These are phyloP conservation scores for Parathielavia hyrcaniae DNA, from an alignment of 495 filamentous ascomycete genomes.

Conservation along the genomic window DNA sequence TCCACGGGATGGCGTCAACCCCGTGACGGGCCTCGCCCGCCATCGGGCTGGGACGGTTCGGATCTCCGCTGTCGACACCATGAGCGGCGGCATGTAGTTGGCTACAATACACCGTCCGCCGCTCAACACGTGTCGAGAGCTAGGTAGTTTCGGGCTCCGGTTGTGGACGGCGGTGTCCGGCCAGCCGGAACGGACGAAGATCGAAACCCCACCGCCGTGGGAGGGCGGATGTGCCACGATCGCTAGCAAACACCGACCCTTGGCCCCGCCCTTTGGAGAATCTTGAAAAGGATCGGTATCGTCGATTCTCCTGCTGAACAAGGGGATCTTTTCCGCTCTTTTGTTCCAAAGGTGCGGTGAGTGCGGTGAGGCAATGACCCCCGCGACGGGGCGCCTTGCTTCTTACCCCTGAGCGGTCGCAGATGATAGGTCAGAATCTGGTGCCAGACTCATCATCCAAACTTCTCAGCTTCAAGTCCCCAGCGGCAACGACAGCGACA, in stretches of 20 bases:
- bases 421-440: slow-evolving; percentile 3
- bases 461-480: background rate
- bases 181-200: slow-evolving; percentile 3
- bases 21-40: slow-evolving; percentile 1
- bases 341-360: slow-evolving; percentile 20
- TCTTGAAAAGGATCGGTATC: no score
- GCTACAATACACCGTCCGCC: slow-evolving; percentile 11
- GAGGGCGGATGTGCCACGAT: slow-evolving; percentile 1
- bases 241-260: slow-evolving; percentile 12
- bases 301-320: slow-evolving; percentile 9
- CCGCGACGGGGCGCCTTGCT: background rate
- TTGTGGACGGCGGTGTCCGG: slow-evolving; percentile 13
- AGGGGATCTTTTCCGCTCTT: slow-evolving; percentile 13
- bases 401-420: slow-evolving; percentile 4
- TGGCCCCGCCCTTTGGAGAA: slow-evolving; percentile 6
- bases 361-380: slow-evolving; percentile 20
- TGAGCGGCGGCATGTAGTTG: background rate
- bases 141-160: slow-evolving; percentile 7
- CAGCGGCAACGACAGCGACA: no score
- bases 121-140: slow-evolving; percentile 21
- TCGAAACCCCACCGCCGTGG: slow-evolving; percentile 8
- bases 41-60: background rate
- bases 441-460: no score
- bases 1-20: background rate
- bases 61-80: background rate